phyloP scores from a whole-genome alignment of 257 asterid genomes.

The Fraxinus americana region DNA sequence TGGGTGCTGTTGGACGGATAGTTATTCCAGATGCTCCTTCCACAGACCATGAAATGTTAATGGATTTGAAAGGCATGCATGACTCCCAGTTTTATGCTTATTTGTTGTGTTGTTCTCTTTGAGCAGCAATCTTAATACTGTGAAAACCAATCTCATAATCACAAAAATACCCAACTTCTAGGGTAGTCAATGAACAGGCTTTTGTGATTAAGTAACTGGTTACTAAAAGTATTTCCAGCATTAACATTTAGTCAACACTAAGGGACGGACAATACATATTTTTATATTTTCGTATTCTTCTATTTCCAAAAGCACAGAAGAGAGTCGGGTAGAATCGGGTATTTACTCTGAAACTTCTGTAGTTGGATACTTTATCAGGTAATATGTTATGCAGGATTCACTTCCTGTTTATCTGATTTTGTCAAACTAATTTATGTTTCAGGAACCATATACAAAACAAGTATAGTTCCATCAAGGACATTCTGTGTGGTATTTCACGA shows the following conservation, averaged over 20 bases:
- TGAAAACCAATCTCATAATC: constrained; percentile 17
- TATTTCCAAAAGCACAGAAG: neutral
- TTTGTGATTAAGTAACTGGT: constrained; percentile 3
- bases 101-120: neutral
- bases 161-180: constrained; percentile 18
- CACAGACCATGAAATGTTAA: constrained; percentile 64
- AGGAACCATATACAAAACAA: constrained; percentile 85
- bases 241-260: neutral
- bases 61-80: constrained; percentile 85
- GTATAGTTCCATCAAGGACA: constrained; percentile 82
- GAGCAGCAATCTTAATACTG: neutral
- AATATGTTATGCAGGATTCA: constrained; percentile 11
- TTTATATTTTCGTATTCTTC: neutral
- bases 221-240: neutral
- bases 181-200: constrained; percentile 1
- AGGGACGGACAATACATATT: neutral
- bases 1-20: constrained; percentile 87
- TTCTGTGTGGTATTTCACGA: constrained; percentile 81
- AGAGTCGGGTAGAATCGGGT: constrained; percentile 10
- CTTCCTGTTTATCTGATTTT: constrained; percentile 19
- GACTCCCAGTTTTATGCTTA: constrained; percentile 12
- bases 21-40: constrained; percentile 67
- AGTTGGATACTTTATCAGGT: constrained; percentile 18
- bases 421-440: constrained; percentile 28
- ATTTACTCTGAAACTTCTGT: neutral